Percentiles rank a stretch among this genome's conserved stretches.
These are phyloP conservation scores for Cryptococcus amylolentus DNA, from an alignment of 1,284 basidiomycete species.

Conservation along the genomic window DNA sequence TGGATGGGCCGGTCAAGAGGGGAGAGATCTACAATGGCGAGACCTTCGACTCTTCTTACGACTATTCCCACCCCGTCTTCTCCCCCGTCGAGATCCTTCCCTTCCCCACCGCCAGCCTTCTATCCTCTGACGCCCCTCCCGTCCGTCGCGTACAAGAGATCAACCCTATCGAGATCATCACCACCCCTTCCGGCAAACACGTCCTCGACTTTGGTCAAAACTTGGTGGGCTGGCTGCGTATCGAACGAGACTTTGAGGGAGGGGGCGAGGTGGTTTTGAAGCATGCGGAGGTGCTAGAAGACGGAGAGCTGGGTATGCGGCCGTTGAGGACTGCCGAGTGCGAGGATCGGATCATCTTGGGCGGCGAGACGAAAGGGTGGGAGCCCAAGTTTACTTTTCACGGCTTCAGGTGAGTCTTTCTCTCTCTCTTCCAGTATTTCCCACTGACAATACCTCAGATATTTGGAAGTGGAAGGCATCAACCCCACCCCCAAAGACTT, in stretches of 20 bases:
- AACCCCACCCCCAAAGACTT: slow-evolving; percentile 16
- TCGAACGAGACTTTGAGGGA: slow-evolving; percentile 10
- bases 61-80: slow-evolving; percentile 1
- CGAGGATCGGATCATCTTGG: slow-evolving; percentile 20
- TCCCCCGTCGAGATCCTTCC: slow-evolving; percentile 6
- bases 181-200: slow-evolving; percentile 28
- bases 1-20: slow-evolving; percentile 15
- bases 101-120: slow-evolving; percentile 19
- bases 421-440: neutral
- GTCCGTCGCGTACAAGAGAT: slow-evolving; percentile 24
- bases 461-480: slow-evolving; percentile 19
- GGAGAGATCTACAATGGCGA: slow-evolving; percentile 43
- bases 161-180: slow-evolving; percentile 26
- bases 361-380: slow-evolving; percentile 22
- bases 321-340: slow-evolving; percentile 26
- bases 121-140: slow-evolving; percentile 32
- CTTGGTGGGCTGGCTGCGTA: slow-evolving; percentile 33
- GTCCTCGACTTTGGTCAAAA: slow-evolving; percentile 43
- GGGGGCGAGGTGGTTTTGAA: slow-evolving; percentile 15
- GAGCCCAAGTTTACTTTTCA: slow-evolving; percentile 39
- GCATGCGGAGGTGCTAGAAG: slow-evolving; percentile 37
- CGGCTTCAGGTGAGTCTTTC: slow-evolving; percentile 24
- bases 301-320: slow-evolving; percentile 32
- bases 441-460: neutral
- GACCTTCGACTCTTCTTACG: slow-evolving; percentile 17